A percentile compares a stretch with the other conserved stretches of the same genome.
phyloP scores from a whole-genome alignment of 2,329 filamentous ascomycete species.

The Aspergillus terreus region DNA sequence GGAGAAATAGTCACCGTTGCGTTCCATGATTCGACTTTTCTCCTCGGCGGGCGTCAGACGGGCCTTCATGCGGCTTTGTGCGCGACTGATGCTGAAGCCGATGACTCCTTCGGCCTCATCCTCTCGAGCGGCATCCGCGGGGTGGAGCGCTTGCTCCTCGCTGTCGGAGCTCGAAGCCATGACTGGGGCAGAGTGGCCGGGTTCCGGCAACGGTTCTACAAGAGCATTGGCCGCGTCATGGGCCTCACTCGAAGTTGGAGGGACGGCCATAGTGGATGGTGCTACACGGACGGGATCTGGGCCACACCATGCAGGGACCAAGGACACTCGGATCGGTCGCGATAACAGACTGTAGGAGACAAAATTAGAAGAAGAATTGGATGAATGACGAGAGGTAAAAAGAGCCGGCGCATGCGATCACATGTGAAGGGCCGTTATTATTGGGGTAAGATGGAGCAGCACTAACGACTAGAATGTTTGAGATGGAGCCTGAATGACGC shows the following conservation, averaged over 20 bases:
- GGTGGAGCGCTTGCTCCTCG: slow-evolving; percentile 20
- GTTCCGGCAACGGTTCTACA: slow-evolving; percentile 2
- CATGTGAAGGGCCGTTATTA: slow-evolving; percentile 4
- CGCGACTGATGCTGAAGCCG: slow-evolving; percentile 56
- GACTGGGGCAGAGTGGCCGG: background rate
- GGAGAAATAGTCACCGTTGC: slow-evolving; percentile 48
- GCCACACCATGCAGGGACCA: slow-evolving; percentile 5
- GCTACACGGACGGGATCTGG: background rate
- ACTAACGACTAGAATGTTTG: slow-evolving; percentile 5
- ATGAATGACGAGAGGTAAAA: slow-evolving; percentile 1
- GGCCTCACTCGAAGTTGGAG: slow-evolving; percentile 1
- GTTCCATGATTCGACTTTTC: slow-evolving; percentile 55
- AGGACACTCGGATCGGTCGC: background rate
- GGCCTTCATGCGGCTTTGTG: slow-evolving; percentile 55
- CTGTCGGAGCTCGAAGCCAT: slow-evolving; percentile 31
- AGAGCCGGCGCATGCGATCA: background rate
- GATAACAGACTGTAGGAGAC: background rate
- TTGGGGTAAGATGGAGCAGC: background rate
- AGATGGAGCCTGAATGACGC: slow-evolving; percentile 3
- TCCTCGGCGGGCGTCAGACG: slow-evolving; percentile 56
- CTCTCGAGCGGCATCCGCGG: slow-evolving; percentile 23
- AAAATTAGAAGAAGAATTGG: background rate
- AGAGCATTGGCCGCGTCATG: slow-evolving; percentile 6
- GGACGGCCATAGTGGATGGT: slow-evolving; percentile 7
- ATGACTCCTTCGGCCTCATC: slow-evolving; percentile 44